phyloP scores from a whole-genome alignment of 306 rosid genomes.

The Inga leiocalycina region DNA sequence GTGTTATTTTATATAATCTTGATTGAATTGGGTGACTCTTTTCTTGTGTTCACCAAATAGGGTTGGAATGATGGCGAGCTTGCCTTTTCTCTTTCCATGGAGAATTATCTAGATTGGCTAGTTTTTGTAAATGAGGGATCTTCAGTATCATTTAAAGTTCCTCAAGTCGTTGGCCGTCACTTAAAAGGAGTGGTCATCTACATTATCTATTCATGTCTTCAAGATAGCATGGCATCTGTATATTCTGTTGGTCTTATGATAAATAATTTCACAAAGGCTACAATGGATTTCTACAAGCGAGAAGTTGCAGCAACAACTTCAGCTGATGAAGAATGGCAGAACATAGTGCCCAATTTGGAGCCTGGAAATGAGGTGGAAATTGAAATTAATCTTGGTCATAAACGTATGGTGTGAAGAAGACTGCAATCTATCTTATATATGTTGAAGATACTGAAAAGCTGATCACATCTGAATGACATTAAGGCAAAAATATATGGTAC shows the following conservation, averaged over 20 bases:
- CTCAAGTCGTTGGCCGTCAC: neutral
- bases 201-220: neutral
- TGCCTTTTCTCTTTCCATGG: neutral
- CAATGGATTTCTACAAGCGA: neutral
- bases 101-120: neutral
- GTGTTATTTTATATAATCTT: too few species aligned
- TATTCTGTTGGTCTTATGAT: neutral
- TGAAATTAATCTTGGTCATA: too few species aligned
- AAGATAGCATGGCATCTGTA: too few species aligned
- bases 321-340: neutral
- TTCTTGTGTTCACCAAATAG: neutral
- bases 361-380: too few species aligned
- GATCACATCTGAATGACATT: too few species aligned
- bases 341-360: neutral
- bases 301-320: neutral
- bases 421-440: too few species aligned
- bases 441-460: too few species aligned
- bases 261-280: neutral
- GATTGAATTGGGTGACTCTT: neutral
- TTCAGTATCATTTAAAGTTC: neutral
- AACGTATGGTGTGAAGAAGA: too few species aligned
- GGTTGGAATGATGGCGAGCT: neutral
- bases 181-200: neutral
- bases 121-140: neutral
- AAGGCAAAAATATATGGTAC: too few species aligned